Base-by-base conservation (phyloP, 108 stramenopile genomes). In the Cyclostephanos invisitatus region DNA sequence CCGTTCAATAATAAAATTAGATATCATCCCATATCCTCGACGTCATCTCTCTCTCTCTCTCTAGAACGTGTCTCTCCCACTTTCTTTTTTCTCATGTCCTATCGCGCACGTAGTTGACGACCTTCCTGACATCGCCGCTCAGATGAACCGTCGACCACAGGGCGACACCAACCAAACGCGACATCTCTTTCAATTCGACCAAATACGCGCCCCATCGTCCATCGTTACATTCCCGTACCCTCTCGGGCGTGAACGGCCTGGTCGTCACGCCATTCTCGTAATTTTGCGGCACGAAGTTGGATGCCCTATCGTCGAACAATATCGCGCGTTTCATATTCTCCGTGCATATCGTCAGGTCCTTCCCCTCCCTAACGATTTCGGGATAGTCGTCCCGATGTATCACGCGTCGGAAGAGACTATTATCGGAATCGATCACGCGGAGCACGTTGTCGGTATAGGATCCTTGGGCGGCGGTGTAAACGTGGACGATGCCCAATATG, bases 381-480 rank as follows among this genome's bases (percentile, higher is more conserved):
- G 81, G 81, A 37, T 44, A 73, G 8, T 73, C 66, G 54, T 67
- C 66, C 25, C 81, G 58, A 77, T 77, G 75, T 6, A 81, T 20
- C n/a, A 82, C 76, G 22, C 50, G 49, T 21, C n/a, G 32, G 38
- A 82, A 82, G 8, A 73, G 5, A 17, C 35, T 64, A 11, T 54
- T 17, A 12, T 77, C 50, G 7, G 70, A 64, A 62, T 82, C 75
- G 15, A 82, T 44, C 46, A 73, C 60, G 0, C 35, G 47, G 65
- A 82, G 14, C 37, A 82, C 77, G 55, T 82, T 82, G 50, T 40
- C 55, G 5, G 81, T 77, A 35, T 82, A 77, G 9, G 71, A 58
- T 51, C 63, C 54, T 38, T 77, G 81, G 7, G 81, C 81, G 1
- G 81, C 72, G 67, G 81, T 82, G 37, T 82, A 82, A 0, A 82